Evolutionary conservation across 164 flowering plant genomes (phyloP).

Genomic region (Nymphaea colorata): DNA sequence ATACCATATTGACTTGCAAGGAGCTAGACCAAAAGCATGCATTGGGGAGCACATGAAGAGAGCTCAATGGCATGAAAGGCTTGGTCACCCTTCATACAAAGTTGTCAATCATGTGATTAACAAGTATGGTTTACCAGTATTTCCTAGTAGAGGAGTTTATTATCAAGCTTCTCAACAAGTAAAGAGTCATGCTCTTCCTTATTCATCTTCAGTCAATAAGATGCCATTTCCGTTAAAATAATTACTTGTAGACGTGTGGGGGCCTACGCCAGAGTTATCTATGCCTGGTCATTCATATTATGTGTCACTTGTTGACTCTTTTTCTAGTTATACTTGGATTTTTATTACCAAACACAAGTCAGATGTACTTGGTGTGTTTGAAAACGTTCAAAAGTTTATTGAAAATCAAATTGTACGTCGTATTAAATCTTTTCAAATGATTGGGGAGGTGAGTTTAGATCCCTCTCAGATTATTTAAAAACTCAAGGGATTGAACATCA

Average conservation of each 20-base stretch:
- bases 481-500: neutral
- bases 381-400: neutral
- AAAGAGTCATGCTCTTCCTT: neutral
- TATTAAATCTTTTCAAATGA: neutral
- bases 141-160: no score
- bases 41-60: no score
- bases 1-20: no score
- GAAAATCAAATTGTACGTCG: neutral
- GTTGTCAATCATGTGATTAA: no score
- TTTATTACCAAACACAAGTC: neutral
- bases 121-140: no score
- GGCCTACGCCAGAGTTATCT: neutral
- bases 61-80: no score
- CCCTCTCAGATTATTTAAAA: neutral
- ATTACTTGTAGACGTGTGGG: neutral
- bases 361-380: neutral
- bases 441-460: neutral
- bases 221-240: neutral
- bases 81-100: no score
- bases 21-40: no score
- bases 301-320: neutral
- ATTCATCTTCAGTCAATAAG: neutral
- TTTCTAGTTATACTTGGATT: neutral
- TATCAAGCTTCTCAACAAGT: neutral
- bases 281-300: neutral